Conservation (phyloP, 768 basidiomycete genomes). For the Collybia nuda region DNA sequence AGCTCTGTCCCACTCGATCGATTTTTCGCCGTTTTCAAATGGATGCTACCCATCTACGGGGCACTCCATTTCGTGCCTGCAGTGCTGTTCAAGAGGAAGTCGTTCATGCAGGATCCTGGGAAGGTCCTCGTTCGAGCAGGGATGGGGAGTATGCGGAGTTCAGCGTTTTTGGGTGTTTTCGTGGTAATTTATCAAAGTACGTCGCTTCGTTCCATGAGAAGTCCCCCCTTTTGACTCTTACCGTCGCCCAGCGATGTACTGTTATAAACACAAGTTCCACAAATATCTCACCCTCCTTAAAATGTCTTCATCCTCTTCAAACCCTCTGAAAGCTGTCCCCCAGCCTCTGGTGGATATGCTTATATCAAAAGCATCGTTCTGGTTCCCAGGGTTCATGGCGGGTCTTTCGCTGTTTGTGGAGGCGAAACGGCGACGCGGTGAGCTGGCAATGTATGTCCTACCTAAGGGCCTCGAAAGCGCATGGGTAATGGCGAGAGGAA, state of each 20-base stretch:
- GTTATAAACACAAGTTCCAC: slow-evolving; percentile 64
- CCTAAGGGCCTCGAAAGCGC: slow-evolving; percentile 89
- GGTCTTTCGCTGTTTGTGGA: slow-evolving; percentile 85
- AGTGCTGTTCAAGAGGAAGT: slow-evolving; percentile 74
- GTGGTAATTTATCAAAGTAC: slow-evolving; percentile 80
- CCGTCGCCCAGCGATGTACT: slow-evolving; percentile 50
- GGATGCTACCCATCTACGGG: slow-evolving; percentile 83
- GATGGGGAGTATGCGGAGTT: slow-evolving; percentile 77
- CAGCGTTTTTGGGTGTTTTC: slow-evolving; percentile 83
- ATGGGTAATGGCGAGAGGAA: slow-evolving; percentile 80
- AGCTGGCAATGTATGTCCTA: slow-evolving; percentile 89
- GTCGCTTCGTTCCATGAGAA: slow-evolving; percentile 17
- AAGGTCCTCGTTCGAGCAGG: slow-evolving; percentile 64
- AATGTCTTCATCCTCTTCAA: slow-evolving; percentile 15
- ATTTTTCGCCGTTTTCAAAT: slow-evolving; percentile 79
- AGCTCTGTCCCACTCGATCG: slow-evolving; percentile 59
- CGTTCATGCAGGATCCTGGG: slow-evolving; percentile 65
- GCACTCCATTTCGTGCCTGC: slow-evolving; percentile 89
- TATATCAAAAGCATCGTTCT: slow-evolving; percentile 70
- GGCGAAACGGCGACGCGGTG: slow-evolving; percentile 82
- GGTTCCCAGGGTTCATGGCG: slow-evolving; percentile 68
- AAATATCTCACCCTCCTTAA: slow-evolving; percentile 37
- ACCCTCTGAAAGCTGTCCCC: slow-evolving; percentile 40
- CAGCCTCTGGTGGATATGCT: slow-evolving; percentile 53
- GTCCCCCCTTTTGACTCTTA: neutral